A percentile compares a stretch with the other conserved stretches of the same genome.
These are phyloP conservation scores for Phalaenopsis equestris DNA, from an alignment of 106 monocot species.

Conservation along the genomic window DNA sequence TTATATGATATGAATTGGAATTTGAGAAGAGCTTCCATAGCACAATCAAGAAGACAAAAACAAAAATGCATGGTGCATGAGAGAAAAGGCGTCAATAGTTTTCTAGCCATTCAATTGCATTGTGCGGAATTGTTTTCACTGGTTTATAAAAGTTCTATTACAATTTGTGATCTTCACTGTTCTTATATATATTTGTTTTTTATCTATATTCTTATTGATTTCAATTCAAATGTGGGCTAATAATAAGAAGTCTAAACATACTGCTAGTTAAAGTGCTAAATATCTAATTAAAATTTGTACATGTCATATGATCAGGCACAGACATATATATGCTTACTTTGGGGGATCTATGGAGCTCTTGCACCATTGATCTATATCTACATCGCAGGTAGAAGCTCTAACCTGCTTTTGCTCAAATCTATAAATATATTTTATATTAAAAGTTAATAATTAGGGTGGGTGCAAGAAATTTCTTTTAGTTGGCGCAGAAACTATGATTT, in stretches of 20 bases:
- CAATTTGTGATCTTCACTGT: not conserved
- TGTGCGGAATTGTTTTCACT: not conserved
- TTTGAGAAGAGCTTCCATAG: not conserved
- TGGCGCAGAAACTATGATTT: too few species aligned
- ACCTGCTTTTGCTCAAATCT: not conserved
- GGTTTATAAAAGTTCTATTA: not conserved
- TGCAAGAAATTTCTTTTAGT: too few species aligned
- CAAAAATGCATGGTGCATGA: not conserved
- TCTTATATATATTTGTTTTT: not conserved
- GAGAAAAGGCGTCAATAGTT: not conserved
- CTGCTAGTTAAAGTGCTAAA: not conserved
- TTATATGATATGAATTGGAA: not conserved
- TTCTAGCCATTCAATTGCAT: not conserved
- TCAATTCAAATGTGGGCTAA: not conserved
- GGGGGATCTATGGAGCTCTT: conserved; percentile 90
- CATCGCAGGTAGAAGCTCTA: conserved; percentile 60
- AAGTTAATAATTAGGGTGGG: too few species aligned
- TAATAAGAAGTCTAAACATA: not conserved
- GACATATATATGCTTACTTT: conserved; percentile 82
- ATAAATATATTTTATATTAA: not conserved
- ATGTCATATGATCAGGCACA: conserved; percentile 45
- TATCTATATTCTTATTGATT: not conserved
- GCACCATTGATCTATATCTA: conserved; percentile 91
- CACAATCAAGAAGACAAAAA: not conserved
- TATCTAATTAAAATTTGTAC: not conserved